Evolutionary conservation across 352 stramenopile genomes (phyloP), one percentile per base, ranked within the genome.

Genomic region (Phytopythium helicoides): DNA sequence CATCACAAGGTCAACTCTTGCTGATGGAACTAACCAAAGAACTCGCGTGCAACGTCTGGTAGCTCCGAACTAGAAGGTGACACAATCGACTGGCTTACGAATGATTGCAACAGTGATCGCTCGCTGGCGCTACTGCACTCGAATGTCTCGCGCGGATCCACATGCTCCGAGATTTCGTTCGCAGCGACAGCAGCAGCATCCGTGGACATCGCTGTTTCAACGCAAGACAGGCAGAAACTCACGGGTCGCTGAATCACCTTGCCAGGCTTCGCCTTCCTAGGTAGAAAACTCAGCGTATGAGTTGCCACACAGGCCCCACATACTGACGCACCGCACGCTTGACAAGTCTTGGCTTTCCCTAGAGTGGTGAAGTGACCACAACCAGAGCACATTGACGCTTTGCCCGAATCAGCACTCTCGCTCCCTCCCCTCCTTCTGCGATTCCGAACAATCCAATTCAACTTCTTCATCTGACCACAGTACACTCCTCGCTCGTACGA

Each of bases 1-100:
- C 16, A 26, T n/a, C n/a, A n/a, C n/a, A n/a, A n/a, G n/a, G n/a
- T n/a, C 11, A 40, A 6, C 35, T 6, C 14, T 14, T 6, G 11
- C 35, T 15, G 35, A 40, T 16, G 35, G 19, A 14, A 33, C 22
- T 18, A 25, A 4, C 65, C 58, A 16, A 74, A 74, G n/a, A 74
- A 74, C 36, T 74, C 65, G 47, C 62, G 58, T 19, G 56, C 46
- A 14, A 52, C 64, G 38, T 71, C 58, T 3, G 65, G 65, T 4
- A 71, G 48, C 6, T 54, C 64, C 47, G 65, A 74, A 23, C 57
- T 70, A 1, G 65, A 74, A 8, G 65, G 65, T 3, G 65, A 74
- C 11, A 48, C 40, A 6, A 33, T 33, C 28, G 28, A 33, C 9
- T 33, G 28, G 5, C 5, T 9, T 10, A 2, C 16, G 1, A 25